These are phyloP conservation scores for Neurospora sp. DNA, from an alignment of 495 filamentous ascomycete species.

Conservation along the genomic window DNA sequence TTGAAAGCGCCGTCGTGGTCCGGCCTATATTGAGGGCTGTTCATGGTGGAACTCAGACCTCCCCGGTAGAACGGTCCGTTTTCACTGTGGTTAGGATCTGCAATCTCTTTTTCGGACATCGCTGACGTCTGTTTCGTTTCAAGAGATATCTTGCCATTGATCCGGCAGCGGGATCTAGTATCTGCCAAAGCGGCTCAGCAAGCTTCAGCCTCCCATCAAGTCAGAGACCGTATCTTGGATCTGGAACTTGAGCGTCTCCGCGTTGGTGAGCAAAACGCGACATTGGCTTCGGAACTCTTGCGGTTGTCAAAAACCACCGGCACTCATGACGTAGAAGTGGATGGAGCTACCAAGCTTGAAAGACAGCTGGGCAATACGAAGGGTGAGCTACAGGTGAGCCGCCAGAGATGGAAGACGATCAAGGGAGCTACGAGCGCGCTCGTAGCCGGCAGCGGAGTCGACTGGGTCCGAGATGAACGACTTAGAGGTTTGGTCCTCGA, in stretches of 20 bases:
- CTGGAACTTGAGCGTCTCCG: constrained; percentile 46
- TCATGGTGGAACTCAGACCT: constrained; percentile 55
- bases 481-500: constrained; percentile 68
- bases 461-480: constrained; percentile 66
- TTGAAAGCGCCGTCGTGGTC: constrained; percentile 54
- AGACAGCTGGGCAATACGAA: constrained; percentile 45
- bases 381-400: constrained; percentile 42
- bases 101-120: background rate
- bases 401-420: constrained; percentile 58
- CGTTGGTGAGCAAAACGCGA: constrained; percentile 48
- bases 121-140: background rate
- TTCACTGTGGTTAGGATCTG: background rate
- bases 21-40: constrained; percentile 70
- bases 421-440: constrained; percentile 64
- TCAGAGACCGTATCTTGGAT: constrained; percentile 38
- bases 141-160: constrained; percentile 54
- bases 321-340: constrained; percentile 33
- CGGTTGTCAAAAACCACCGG: constrained; percentile 48
- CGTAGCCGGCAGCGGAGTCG: constrained; percentile 72
- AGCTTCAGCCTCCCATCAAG: constrained; percentile 37
- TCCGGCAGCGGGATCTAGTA: constrained; percentile 57
- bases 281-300: constrained; percentile 49
- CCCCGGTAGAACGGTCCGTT: constrained; percentile 55
- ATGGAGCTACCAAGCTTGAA: constrained; percentile 40
- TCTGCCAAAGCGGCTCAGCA: constrained; percentile 50